Evolutionary conservation across 2,329 filamentous ascomycete species (phyloP), one percentile per base, ranked within the genome.

Genomic region (Aureobasidium subglaciale): DNA sequence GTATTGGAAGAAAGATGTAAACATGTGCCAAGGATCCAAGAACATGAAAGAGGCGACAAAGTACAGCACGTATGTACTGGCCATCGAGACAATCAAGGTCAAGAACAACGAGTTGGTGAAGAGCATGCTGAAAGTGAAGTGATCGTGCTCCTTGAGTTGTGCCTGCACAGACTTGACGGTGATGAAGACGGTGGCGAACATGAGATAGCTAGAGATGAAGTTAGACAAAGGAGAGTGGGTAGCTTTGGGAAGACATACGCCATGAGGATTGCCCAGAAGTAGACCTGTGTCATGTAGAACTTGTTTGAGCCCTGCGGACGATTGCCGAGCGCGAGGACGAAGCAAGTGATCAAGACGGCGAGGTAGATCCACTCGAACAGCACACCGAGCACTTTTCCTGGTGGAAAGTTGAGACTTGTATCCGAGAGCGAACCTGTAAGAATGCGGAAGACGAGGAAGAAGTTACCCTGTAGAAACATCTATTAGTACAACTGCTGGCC

Each of bases 11-110:
- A 97, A 90, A 50, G 75, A 83, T n/a, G 93, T 97, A 70, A 96
- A 80, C 90, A 99, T 97, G 75, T 99, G 93, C 92, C 93, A 99
- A 4, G 93, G 93, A 70, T 99, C 93, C 71, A 97, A 84, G 84
- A 97, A 97, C 63, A 99, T 78, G 62, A 99, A 78, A 8, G 90
- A 96, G 0, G 90, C 87, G 49, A 99, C 74, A 58, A 97, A 81
- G 87, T 91, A 99, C 65, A 99, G 85, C 59, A 95, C 80, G 68
- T 93, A 99, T 0, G 93, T 99, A 10, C 90, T 93, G 65, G 88
- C 81, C 65, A 97, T 82, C 0, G 91, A 96, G 50, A 99, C 84
- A 63, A 99, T 93, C 60, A 99, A 80, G 30, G 90, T 95, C 71
- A 93, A 90, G 75, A 99, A 97, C 57, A 95, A 83, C 60, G 83